A percentile compares a stretch with the other conserved stretches of the same genome.
Evolutionary conservation across 2,329 filamentous ascomycete genomes (phyloP).

Genomic region (Colletotrichum neosansevieriae): DNA sequence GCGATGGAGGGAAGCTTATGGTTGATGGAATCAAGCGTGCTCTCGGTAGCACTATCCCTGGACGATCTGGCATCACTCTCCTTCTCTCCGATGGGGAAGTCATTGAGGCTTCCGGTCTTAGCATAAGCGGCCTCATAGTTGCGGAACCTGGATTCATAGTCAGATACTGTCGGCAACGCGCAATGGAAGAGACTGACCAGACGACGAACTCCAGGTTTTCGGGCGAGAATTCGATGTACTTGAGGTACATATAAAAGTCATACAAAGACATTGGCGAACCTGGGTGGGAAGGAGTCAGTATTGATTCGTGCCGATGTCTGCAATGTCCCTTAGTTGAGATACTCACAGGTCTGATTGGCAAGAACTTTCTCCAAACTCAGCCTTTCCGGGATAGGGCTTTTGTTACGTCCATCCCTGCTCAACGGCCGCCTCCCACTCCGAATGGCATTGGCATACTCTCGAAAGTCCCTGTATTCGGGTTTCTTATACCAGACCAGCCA

Average conservation of each 20-base stretch:
- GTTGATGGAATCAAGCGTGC: neutral
- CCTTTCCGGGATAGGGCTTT: slow-evolving; percentile 53
- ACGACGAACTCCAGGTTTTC: slow-evolving; percentile 65
- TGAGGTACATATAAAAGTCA: slow-evolving; percentile 65
- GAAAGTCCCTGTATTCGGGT: slow-evolving; percentile 61
- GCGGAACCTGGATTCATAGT: slow-evolving; percentile 52
- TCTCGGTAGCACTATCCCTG: slow-evolving; percentile 23
- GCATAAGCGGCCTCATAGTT: slow-evolving; percentile 53
- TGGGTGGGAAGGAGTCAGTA: slow-evolving; percentile 37
- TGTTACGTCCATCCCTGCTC: slow-evolving; percentile 52
- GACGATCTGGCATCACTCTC: slow-evolving; percentile 13
- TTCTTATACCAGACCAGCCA: slow-evolving; percentile 63
- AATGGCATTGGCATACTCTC: slow-evolving; percentile 55
- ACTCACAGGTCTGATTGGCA: slow-evolving; percentile 59
- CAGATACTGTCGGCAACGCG: neutral
- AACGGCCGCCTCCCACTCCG: slow-evolving; percentile 50
- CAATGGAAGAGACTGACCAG: slow-evolving; percentile 50
- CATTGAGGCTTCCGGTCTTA: slow-evolving; percentile 38
- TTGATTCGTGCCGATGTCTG: slow-evolving; percentile 3
- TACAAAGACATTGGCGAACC: slow-evolving; percentile 62
- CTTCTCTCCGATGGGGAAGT: slow-evolving; percentile 33
- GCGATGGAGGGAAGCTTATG: slow-evolving; percentile 40
- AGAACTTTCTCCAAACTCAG: slow-evolving; percentile 59
- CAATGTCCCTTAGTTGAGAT: neutral
- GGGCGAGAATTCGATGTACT: slow-evolving; percentile 61